Evolutionary conservation across 1,139 yeast species (phyloP), one percentile per base, ranked within the genome.

Genomic region (Pichiaceae sp.): DNA sequence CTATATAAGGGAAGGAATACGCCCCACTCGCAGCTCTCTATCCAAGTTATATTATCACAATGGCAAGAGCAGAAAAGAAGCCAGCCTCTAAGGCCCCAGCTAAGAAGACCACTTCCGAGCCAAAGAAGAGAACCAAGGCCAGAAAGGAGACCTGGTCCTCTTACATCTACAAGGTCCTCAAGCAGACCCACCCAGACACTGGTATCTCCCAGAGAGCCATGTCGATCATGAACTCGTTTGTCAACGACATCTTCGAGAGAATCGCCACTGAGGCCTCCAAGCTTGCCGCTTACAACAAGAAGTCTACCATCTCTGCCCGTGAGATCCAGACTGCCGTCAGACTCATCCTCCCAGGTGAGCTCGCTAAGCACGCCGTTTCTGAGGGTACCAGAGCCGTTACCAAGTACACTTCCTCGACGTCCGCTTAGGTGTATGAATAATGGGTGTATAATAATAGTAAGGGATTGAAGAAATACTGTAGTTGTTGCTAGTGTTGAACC

Each of bases 301-400:
- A 89, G 75, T 87, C 96, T 42, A 91, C 98, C 60, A 91, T 91
- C 62, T 87, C 97, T 50, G 95, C 98, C 45, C 87, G 98, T 76
- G 98, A 91, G 72, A 91, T 91, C 62, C 98, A 91, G 73, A 91
- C 97, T 56, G 96, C 98, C 55, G 98, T 91, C 55, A 85, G 97
- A 78, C 82, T 91, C 64, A 91, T 91, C 72, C 83, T 91, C 60
- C 98, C 98, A 54, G 98, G 98, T 80, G 98, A 91, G 75, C 80
- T 91, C 69, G 96, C 98, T 55, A 91, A 89, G 79, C 97, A 89
- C 71, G 96, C 97, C 59, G 96, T 87, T 59, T 84, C 96, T 57
- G 97, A 89, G 73, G 97, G 97, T 78, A 89, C 97, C 59, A 87
- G 96, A 82, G 96, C 98, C 68, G 97, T 91, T 59, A 89, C 97